Percentiles rank a stretch among this genome's conserved stretches.
Evolutionary conservation across 768 basidiomycete species (phyloP).

Genomic region (Agaricus bisporus): DNA sequence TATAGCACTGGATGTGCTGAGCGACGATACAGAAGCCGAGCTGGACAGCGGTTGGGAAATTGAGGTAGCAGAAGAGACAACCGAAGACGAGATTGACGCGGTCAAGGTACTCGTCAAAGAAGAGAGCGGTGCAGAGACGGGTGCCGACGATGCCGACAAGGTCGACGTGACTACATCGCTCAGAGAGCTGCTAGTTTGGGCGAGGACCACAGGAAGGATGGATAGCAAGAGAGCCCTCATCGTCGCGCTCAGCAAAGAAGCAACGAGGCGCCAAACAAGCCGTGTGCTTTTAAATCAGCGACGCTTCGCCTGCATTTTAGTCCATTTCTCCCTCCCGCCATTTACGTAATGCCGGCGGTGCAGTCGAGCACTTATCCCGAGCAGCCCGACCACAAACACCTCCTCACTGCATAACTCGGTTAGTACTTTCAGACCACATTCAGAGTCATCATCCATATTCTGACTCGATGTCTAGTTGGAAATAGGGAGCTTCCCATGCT

Average conservation of each 20-base stretch:
- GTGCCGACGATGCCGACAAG: background rate
- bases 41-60: background rate
- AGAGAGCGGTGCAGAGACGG: background rate
- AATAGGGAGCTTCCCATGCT: background rate
- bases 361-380: too few species aligned
- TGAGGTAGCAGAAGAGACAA: background rate
- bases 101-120: background rate
- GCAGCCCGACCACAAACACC: too few species aligned
- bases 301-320: background rate
- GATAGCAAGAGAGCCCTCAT: slow-evolving; percentile 5
- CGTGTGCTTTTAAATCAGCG: too few species aligned
- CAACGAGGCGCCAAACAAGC: background rate
- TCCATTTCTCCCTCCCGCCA: background rate
- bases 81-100: background rate
- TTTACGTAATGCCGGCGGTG: slow-evolving; percentile 3
- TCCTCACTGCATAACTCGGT: too few species aligned
- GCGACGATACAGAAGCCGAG: background rate
- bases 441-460: too few species aligned
- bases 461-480: background rate
- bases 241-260: background rate
- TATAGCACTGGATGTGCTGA: too few species aligned
- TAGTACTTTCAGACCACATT: background rate
- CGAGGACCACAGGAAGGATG: slow-evolving; percentile 5
- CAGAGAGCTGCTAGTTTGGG: background rate
- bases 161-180: background rate